Base-by-base conservation (phyloP, 345 rosid genomes). In the Eucalyptus cloeziana region DNA sequence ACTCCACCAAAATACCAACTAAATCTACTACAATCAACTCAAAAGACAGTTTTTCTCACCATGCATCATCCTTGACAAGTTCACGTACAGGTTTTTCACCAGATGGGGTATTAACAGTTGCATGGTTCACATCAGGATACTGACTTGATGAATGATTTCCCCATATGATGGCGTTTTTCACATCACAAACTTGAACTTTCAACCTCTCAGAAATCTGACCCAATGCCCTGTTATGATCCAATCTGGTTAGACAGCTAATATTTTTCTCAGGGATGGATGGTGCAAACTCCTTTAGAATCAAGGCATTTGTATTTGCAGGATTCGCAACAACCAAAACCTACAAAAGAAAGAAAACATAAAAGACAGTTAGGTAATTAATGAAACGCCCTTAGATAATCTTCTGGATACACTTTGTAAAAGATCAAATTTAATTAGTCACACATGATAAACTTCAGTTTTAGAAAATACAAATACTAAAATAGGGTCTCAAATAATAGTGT, bases 71-170 rank as follows among this genome's bases (percentile, higher is more conserved):
- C 89, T 98, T 95, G 47, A 98, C 94, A 52, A 97, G 99, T 94
- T 93, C 99, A 43, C 96, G 93, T 49, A 93, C 99, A 79, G 97
- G 92, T 91, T 95, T 95, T 37, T 91, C 99, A 21, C 98, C 97
- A 47, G 96, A 91, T 15, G 96, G 90, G 85, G 95, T 96, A 24
- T 92, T 92, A 49, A 97, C 99, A 86, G 95, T 96, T 58, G 99
- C 99, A 92, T 98, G 99, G 95, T 93, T 97, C 91, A 97, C 99
- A 95, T 98, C 99, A 54, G 99, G 99, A 91, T 98, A 98, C 91
- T 98, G 99, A 79, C 95, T 89, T 87, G 99, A 98, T 58, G 99
- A 98, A 91, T 98, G 99, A 93, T 98, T 98, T 54, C 99, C 99
- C 99, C 99, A 98, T 79, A 98, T 98, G 43, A 98, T 96, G 86